phyloP scores from a whole-genome alignment of 495 filamentous ascomycete genomes.

The Apiosordaria backusii region DNA sequence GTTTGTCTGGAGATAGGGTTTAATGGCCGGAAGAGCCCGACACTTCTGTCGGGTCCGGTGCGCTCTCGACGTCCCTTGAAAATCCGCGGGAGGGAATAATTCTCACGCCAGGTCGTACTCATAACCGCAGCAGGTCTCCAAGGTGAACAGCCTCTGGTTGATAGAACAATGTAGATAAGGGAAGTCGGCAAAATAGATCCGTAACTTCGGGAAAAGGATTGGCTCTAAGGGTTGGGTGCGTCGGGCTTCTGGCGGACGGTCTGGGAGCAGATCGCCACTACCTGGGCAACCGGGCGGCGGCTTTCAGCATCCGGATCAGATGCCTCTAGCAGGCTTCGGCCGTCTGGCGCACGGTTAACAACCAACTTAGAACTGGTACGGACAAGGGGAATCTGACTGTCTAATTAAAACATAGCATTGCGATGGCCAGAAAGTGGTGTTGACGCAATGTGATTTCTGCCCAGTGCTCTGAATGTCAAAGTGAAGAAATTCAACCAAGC shows the following conservation, averaged over 20 bases:
- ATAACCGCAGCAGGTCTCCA: conserved; percentile 71
- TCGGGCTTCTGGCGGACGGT: background rate
- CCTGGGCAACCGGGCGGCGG: background rate
- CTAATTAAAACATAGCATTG: too few species aligned
- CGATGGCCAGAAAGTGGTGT: too few species aligned
- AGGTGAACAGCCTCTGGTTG: conserved; percentile 71
- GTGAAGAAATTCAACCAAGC: conserved; percentile 53
- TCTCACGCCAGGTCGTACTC: conserved; percentile 65
- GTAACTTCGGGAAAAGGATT: conserved; percentile 33
- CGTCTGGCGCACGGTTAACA: conserved; percentile 38
- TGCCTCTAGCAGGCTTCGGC: conserved; percentile 30
- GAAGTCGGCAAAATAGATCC: conserved; percentile 71
- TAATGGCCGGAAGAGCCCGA: conserved; percentile 57
- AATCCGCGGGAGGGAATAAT: conserved; percentile 65
- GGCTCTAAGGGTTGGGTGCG: conserved; percentile 11
- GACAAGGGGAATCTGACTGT: too few species aligned
- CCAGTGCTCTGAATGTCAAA: conserved; percentile 70
- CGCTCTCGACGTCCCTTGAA: conserved; percentile 65
- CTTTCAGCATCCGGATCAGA: background rate
- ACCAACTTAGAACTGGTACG: conserved; percentile 27
- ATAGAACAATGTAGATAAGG: conserved; percentile 72
- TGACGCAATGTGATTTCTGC: conserved; percentile 79
- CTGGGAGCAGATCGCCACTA: background rate
- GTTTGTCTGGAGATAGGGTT: conserved; percentile 59
- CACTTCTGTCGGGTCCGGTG: conserved; percentile 63